phyloP scores from a whole-genome alignment of 1,139 yeast species.

The Candida gigantensis region DNA sequence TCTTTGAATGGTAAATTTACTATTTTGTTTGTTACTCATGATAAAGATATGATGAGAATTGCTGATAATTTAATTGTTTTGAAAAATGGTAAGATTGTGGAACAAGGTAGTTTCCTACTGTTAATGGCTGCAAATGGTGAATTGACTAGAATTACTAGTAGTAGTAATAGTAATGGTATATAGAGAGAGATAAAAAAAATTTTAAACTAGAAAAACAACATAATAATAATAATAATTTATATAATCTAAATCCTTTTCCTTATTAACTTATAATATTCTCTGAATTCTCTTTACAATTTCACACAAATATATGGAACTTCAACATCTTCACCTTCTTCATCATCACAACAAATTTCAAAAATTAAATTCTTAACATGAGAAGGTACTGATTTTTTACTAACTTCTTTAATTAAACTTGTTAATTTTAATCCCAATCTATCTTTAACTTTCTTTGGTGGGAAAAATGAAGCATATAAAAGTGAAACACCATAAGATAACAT shows the following conservation, averaged over 20 bases:
- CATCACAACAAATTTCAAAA: conserved; percentile 91
- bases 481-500: conserved; percentile 94
- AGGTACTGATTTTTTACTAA: conserved; percentile 84
- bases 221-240: neutral
- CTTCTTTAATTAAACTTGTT: conserved; percentile 73
- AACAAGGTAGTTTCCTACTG: conserved; percentile 24
- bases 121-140: conserved; percentile 19
- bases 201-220: neutral
- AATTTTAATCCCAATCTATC: conserved; percentile 71
- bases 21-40: conserved; percentile 61
- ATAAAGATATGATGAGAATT: conserved; percentile 52
- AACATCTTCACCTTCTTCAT: conserved; percentile 89
- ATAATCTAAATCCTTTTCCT: neutral
- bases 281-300: conserved; percentile 23
- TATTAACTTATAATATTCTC: neutral
- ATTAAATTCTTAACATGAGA: conserved; percentile 72
- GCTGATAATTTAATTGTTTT: conserved; percentile 47
- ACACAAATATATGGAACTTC: conserved; percentile 86
- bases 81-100: conserved; percentile 44
- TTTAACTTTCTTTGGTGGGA: conserved; percentile 85
- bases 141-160: conserved; percentile 15
- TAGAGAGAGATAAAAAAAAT: neutral
- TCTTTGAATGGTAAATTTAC: conserved; percentile 36
- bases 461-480: conserved; percentile 86
- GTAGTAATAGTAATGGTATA: neutral